A percentile compares a stretch with the other conserved stretches of the same genome.
These are phyloP conservation scores for Mycena chlorophos DNA, from an alignment of 768 basidiomycete species.

Conservation along the genomic window DNA sequence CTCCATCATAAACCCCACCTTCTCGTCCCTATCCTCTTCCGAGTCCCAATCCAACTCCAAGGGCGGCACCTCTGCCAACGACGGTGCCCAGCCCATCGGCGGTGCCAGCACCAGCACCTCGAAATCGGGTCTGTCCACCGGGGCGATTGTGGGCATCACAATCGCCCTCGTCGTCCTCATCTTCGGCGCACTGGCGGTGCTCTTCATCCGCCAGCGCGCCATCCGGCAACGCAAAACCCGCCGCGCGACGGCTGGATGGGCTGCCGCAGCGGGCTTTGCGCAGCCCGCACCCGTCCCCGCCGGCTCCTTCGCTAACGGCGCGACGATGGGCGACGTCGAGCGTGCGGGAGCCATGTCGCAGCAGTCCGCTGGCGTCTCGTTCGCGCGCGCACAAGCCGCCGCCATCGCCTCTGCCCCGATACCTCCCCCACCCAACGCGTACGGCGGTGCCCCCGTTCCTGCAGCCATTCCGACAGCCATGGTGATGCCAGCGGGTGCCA, in stretches of 20 bases:
- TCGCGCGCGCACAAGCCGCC: conserved; percentile 12
- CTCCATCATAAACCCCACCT: conserved; percentile 10
- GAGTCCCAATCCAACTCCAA: background rate
- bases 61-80: background rate
- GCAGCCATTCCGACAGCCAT: conserved; percentile 6
- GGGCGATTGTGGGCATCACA: conserved; percentile 20
- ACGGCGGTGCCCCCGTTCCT: conserved; percentile 5
- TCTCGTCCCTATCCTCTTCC: too few species aligned
- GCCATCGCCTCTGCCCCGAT: conserved; percentile 4
- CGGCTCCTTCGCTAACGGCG: background rate
- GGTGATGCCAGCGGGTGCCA: conserved; percentile 16
- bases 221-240: conserved; percentile 14
- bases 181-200: conserved; percentile 20
- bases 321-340: conserved; percentile 10
- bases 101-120: background rate
- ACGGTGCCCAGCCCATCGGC: background rate
- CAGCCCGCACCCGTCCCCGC: conserved; percentile 4
- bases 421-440: conserved; percentile 7
- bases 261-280: background rate
- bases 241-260: conserved; percentile 8
- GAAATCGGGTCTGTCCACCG: conserved; percentile 14
- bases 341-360: too few species aligned
- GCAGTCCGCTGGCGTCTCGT: conserved; percentile 9
- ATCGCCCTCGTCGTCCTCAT: conserved; percentile 20
- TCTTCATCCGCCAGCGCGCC: conserved; percentile 20